A percentile compares a stretch with the other conserved stretches of the same genome.
phyloP scores from a whole-genome alignment of 2,329 filamentous ascomycete genomes.

The Diaporthe sp. region DNA sequence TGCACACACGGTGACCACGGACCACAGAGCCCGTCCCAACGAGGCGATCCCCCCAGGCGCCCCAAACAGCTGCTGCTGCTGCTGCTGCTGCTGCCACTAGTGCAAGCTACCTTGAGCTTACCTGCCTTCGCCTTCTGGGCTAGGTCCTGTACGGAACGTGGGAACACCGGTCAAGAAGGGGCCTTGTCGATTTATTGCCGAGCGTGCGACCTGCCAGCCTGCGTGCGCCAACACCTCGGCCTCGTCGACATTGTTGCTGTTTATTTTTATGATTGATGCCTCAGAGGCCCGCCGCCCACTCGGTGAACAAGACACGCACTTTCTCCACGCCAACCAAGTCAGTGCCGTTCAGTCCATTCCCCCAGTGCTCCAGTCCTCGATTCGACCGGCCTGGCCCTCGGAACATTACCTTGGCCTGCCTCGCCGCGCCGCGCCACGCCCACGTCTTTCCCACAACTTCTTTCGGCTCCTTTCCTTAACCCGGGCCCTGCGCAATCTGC shows the following conservation, averaged over 20 bases:
- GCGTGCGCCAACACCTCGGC: constrained; percentile 20
- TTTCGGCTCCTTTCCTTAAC: constrained; percentile 25
- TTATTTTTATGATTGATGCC: constrained; percentile 7
- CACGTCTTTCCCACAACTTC: constrained; percentile 19
- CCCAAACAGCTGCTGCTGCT: not conserved
- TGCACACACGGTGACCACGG: constrained; percentile 25
- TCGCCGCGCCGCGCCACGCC: constrained; percentile 20
- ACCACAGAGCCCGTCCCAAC: constrained; percentile 16
- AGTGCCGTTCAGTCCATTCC: not conserved
- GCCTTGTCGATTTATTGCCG: constrained; percentile 14
- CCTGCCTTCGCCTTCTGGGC: not conserved
- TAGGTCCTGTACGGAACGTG: constrained; percentile 2
- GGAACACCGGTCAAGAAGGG: constrained; percentile 17
- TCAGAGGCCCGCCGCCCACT: constrained; percentile 16
- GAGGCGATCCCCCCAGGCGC: not conserved
- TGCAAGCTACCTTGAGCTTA: not conserved
- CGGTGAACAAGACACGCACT: constrained; percentile 7
- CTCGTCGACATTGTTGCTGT: constrained; percentile 17
- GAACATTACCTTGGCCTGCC: constrained; percentile 27
- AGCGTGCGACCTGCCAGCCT: constrained; percentile 1
- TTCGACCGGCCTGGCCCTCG: constrained; percentile 28
- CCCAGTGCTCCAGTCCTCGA: constrained; percentile 7
- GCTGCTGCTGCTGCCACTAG: constrained; percentile 3
- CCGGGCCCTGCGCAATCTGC: constrained; percentile 1
- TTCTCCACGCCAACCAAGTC: constrained; percentile 3